These are phyloP conservation scores for Fulvia fulva DNA, from an alignment of 2,329 filamentous ascomycete genomes.

Conservation along the genomic window DNA sequence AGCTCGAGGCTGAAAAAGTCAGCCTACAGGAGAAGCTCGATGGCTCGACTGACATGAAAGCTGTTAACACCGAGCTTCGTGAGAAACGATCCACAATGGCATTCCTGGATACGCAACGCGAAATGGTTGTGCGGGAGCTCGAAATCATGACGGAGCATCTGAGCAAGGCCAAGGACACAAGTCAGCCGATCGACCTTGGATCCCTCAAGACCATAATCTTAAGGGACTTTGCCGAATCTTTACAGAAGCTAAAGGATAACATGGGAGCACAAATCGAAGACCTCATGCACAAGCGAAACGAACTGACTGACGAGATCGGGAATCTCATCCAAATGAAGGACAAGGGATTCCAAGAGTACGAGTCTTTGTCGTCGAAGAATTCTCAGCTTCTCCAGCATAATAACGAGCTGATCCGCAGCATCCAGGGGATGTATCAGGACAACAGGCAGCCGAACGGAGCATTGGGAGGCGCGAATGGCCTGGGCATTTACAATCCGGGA, in stretches of 20 bases:
- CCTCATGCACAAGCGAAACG: conserved; percentile 81
- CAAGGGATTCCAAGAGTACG: conserved; percentile 90
- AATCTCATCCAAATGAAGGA: conserved; percentile 82
- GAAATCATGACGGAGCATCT: conserved; percentile 87
- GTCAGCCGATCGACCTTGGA: conserved; percentile 72
- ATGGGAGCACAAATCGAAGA: conserved; percentile 74
- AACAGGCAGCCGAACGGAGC: conserved; percentile 47
- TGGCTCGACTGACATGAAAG: conserved; percentile 60
- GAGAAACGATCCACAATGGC: conserved; percentile 97
- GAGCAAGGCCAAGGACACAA: conserved; percentile 77
- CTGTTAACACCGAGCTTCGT: conserved; percentile 78
- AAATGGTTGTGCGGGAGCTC: conserved; percentile 90
- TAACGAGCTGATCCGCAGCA: conserved; percentile 89
- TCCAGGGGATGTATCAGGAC: conserved; percentile 87
- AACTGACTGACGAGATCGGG: conserved; percentile 78
- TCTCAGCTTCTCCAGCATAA: conserved; percentile 91
- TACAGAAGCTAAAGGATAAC: conserved; percentile 73
- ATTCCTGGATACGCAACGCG: conserved; percentile 86
- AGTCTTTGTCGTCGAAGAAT: conserved; percentile 91
- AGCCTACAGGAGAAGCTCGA: conserved; percentile 51
- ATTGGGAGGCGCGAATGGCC: conserved; percentile 47
- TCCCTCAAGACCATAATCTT: conserved; percentile 62
- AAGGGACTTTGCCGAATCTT: conserved; percentile 58
- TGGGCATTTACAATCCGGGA: conserved; percentile 55
- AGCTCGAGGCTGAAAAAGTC: conserved; percentile 76